Percentiles rank a stretch among this genome's conserved stretches.
Conservation (phyloP, 2,329 filamentous ascomycete species). For the Colletotrichum sp. region DNA sequence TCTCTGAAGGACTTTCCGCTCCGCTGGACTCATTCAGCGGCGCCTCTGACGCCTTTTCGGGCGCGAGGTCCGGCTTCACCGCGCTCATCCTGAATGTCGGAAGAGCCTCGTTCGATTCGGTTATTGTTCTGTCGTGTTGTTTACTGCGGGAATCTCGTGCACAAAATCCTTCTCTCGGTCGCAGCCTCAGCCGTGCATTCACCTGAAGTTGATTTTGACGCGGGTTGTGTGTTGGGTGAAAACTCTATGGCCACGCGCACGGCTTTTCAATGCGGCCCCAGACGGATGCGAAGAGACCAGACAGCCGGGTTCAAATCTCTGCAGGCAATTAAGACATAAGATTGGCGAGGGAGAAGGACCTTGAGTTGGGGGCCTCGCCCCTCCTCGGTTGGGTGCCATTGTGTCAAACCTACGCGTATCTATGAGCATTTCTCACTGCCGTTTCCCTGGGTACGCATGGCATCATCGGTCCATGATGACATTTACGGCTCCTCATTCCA, state of each 20-base stretch:
- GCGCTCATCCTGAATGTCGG: neutral
- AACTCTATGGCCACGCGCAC: neutral
- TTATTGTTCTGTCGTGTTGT: neutral
- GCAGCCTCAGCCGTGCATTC: neutral
- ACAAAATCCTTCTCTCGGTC: neutral
- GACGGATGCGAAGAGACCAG: neutral
- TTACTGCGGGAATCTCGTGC: neutral
- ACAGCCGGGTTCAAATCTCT: neutral
- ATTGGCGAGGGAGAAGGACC: neutral
- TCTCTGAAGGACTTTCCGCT: slow-evolving; percentile 7
- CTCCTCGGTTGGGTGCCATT: neutral
- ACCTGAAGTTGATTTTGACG: neutral
- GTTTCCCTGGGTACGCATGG: neutral
- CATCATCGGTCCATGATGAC: slow-evolving; percentile 21
- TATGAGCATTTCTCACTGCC: neutral
- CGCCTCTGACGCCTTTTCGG: slow-evolving; percentile 5
- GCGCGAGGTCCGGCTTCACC: neutral
- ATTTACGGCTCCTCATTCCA: slow-evolving; percentile 4
- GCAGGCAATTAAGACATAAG: neutral
- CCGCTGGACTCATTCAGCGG: neutral
- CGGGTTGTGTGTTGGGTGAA: neutral
- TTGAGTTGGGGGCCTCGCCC: neutral
- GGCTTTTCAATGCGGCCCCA: slow-evolving; percentile 13
- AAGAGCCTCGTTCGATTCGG: neutral
- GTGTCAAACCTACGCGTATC: neutral